Evolutionary conservation across 192 early-diverging fungal species (phyloP), one percentile per base, ranked within the genome.

Genomic region (Coemansia sp.): DNA sequence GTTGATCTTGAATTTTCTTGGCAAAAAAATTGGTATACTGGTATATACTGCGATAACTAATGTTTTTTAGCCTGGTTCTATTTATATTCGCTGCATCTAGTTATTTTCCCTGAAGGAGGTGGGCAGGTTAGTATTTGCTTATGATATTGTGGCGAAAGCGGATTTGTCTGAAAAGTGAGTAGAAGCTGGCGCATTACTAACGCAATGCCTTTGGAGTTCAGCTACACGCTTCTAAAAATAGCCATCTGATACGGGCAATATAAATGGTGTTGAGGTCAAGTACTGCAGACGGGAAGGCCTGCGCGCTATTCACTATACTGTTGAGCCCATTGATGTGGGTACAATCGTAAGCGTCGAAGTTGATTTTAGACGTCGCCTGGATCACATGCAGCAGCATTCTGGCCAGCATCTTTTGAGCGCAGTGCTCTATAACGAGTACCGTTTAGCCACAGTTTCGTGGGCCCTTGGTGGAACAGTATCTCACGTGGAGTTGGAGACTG

Each of bases 41-140:
- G 34, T 35, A 35, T 35, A 6, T 45, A 4, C n/a, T 61, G 18
- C 16, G 12, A 15, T 15, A 48, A 15, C 46, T 37, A n/a, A 65
- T 64, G 30, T 16, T 9, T 58, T 40, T 23, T 40, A 45, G 10
- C 23, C 9, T 67, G 13, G 60, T 18, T 29, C 13, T 21, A 48
- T 18, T 48, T 48, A n/a, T n/a, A n/a, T n/a, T n/a, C n/a, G n/a
- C n/a, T n/a, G n/a, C 46, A 23, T 46, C 8, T 66, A 83, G 87
- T 93, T 18, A 69, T 91, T 23, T 93, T 93, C 61, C 91, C 91
- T n/a, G 86, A 87, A 48, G 91, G 91, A 9, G 91, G 91, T 8
- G 91, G 91, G 20, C 91, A 93, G 67, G 61, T 63, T 51, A 45
- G 67, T 52, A 28, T 52, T 15, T 4, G 20, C 15, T 52, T 52